Evolutionary conservation across 1,284 basidiomycete species (phyloP), one percentile per base, ranked within the genome.

Genomic region (Butyriboletus appendiculatus): DNA sequence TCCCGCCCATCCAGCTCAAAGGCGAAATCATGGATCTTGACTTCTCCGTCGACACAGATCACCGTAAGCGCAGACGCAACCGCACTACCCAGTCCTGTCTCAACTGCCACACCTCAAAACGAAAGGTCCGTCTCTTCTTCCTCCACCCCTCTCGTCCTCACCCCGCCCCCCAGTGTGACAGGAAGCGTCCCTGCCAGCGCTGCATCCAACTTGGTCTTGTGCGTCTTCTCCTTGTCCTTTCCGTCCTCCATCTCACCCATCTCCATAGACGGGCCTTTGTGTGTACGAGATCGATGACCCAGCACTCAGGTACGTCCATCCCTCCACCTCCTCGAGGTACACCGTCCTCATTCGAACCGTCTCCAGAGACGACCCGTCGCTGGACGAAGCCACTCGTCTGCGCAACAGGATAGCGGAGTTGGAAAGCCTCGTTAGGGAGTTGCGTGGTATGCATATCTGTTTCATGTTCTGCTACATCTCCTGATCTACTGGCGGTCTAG

Each of bases 221-320:
- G 77, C 58, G 75, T 59, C 9, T 37, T 33, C 52, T 39, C 45
- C 33, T 35, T 15, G 5, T 9, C 12, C 47, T 28, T 16, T 40
- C 52, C 47, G 34, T n/a, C 40, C 16, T 46, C 39, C 59, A 39
- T 45, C 59, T 63, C 47, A 62, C 52, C 57, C 8, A 12, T 12
- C 11, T 30, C 45, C 55, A 2, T 58, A 92, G 88, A 95, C 92
- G 20, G 93, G 92, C 38, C 86, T 94, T 18, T 95, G 92, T 68
- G 92, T 95, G 0, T 95, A 95, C 64, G 92, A 95, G 67, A 90
- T 94, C 55, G 93, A 94, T 69, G 92, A 95, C 72, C 88, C 90
- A 14, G 84, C 88, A 11, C 76, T 91, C 49, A 80, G 88, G 90
- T 91, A 63, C 62, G 81, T 53, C 41, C 48, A 8, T 24, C 14